These are phyloP conservation scores for Picocystis salinarum DNA, from an alignment of 139 green algal genomes.

Conservation along the genomic window DNA sequence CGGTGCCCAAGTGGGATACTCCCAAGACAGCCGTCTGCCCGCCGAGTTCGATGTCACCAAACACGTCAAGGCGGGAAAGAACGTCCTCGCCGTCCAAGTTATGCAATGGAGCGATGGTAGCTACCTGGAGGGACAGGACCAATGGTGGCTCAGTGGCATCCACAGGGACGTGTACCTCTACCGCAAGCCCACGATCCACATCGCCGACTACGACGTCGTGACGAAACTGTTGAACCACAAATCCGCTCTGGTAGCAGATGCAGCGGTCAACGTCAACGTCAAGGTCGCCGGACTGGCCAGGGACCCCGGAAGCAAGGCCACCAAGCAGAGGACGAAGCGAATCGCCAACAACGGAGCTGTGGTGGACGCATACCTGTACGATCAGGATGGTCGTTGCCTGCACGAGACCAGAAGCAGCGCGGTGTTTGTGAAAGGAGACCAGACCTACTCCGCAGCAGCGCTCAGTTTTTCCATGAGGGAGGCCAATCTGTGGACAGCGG, in stretches of 20 bases:
- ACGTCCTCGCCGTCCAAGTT: constrained; percentile 10
- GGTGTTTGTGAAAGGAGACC: too few species aligned
- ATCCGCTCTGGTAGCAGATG: background rate
- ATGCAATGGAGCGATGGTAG: constrained; percentile 75
- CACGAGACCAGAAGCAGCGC: too few species aligned
- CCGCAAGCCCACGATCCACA: constrained; percentile 32
- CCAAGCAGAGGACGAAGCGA: too few species aligned
- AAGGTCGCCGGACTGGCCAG: background rate
- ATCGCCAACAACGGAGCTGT: too few species aligned
- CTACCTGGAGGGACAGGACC: constrained; percentile 94
- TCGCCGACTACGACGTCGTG: constrained; percentile 41
- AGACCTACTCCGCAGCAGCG: too few species aligned
- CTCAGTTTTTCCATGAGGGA: too few species aligned
- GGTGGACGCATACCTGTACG: too few species aligned
- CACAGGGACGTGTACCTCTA: constrained; percentile 60
- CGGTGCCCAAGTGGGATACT: constrained; percentile 59
- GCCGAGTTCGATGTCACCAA: constrained; percentile 80
- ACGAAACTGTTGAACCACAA: background rate
- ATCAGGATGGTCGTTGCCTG: too few species aligned
- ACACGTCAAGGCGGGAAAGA: constrained; percentile 14
- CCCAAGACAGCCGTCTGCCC: constrained; percentile 71
- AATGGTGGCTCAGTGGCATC: constrained; percentile 87
- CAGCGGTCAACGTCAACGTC: background rate
- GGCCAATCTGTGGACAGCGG: constrained; percentile 64
- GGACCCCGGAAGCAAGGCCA: background rate